Percentiles rank a stretch among this genome's conserved stretches.
These are phyloP conservation scores for Colletotrichum coccodes DNA, from an alignment of 2,329 filamentous ascomycete species.

Conservation along the genomic window DNA sequence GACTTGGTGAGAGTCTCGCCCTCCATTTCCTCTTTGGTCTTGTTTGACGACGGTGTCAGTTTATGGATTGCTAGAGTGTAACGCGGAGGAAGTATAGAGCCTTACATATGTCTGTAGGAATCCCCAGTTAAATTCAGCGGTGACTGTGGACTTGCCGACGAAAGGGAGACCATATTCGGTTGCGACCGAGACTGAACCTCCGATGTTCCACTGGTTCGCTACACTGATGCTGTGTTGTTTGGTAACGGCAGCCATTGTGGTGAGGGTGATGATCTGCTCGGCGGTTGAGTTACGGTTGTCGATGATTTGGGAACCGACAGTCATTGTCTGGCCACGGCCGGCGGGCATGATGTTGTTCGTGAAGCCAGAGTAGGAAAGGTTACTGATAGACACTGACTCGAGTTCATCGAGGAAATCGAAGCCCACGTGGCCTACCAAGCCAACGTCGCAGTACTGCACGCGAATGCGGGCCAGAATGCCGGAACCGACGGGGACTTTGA, in stretches of 20 bases:
- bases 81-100: neutral
- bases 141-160: conserved; percentile 8
- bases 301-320: conserved; percentile 33
- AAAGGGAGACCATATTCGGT: conserved; percentile 24
- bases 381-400: conserved; percentile 27
- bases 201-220: conserved; percentile 18
- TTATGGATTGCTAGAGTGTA: neutral
- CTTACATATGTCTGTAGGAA: conserved; percentile 20
- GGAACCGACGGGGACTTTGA: conserved; percentile 19
- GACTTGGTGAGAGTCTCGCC: conserved; percentile 25
- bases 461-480: conserved; percentile 30
- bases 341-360: conserved; percentile 31
- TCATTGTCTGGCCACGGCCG: conserved; percentile 23
- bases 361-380: conserved; percentile 33
- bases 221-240: conserved; percentile 25
- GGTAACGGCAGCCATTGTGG: conserved; percentile 27
- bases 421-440: conserved; percentile 26
- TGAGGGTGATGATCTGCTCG: conserved; percentile 31
- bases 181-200: conserved; percentile 18
- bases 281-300: conserved; percentile 33
- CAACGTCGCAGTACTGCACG: conserved; percentile 22
- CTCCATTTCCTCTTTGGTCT: conserved; percentile 20
- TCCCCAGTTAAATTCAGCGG: conserved; percentile 24
- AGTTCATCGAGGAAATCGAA: conserved; percentile 35
- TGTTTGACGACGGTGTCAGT: neutral